These are phyloP conservation scores for Sporisorium graminicola DNA, from an alignment of 1,284 basidiomycete genomes.

Conservation along the genomic window DNA sequence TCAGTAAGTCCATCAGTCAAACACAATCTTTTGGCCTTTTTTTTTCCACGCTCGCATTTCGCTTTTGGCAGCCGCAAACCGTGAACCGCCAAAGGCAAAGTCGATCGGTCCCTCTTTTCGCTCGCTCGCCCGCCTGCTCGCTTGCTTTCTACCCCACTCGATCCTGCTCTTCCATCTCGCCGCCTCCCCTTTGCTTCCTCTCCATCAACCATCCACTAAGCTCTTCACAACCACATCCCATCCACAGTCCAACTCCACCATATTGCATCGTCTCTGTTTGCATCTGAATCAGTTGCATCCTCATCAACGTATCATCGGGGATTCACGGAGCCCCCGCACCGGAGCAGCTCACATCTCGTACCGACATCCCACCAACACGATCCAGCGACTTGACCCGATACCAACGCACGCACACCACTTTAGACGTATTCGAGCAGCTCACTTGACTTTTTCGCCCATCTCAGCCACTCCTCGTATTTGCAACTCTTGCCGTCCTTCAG, in stretches of 20 bases:
- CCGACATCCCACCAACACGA: not conserved
- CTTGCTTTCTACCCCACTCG: not conserved
- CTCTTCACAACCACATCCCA: not conserved
- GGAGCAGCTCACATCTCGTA: not conserved
- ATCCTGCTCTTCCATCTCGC: conserved; percentile 1
- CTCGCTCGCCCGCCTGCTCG: not conserved
- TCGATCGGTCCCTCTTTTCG: not conserved
- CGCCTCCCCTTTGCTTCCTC: not conserved
- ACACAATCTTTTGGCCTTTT: conserved; percentile 2
- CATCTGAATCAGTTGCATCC: not conserved
- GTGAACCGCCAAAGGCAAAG: not conserved
- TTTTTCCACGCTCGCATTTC: too few species aligned
- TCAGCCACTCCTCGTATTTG: too few species aligned
- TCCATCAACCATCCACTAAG: conserved; percentile 1
- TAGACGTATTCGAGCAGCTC: not conserved
- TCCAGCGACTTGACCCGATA: not conserved
- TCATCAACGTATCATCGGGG: conserved; percentile 10
- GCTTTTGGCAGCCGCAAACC: conserved; percentile 1
- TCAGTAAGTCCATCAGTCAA: conserved; percentile 1
- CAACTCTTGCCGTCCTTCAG: conserved; percentile 18
- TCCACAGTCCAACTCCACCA: not conserved
- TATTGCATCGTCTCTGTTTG: not conserved
- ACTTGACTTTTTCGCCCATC: not conserved
- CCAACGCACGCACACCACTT: not conserved
- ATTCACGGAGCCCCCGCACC: conserved; percentile 23